Conservation (phyloP, 2,329 filamentous ascomycete genomes). For the Exophiala phaeomuriformis region DNA sequence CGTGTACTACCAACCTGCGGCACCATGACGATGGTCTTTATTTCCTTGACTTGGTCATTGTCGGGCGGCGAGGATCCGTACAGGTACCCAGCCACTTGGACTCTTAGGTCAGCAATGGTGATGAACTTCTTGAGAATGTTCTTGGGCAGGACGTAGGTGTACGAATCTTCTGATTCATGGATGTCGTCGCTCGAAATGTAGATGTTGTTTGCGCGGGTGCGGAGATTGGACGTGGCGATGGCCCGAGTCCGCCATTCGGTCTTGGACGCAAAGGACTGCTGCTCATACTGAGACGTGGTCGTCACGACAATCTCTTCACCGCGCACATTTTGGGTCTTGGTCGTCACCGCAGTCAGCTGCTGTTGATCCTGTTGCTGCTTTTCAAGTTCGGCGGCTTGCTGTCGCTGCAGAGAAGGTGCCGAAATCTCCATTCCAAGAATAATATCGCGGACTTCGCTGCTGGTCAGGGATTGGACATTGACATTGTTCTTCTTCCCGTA, state of each 20-base stretch:
- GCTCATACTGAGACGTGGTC: constrained; percentile 95
- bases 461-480: constrained; percentile 93
- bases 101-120: constrained; percentile 88
- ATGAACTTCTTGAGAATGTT: constrained; percentile 98
- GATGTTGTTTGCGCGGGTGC: constrained; percentile 93
- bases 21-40: constrained; percentile 93
- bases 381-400: constrained; percentile 97
- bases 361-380: constrained; percentile 97
- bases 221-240: constrained; percentile 91
- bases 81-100: constrained; percentile 92
- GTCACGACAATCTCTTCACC: constrained; percentile 98
- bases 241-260: constrained; percentile 97
- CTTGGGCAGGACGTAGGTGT: constrained; percentile 98
- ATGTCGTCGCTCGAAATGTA: constrained; percentile 96
- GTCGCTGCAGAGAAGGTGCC: constrained; percentile 93
- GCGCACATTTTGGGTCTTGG: constrained; percentile 94
- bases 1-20: constrained; percentile 92
- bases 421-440: constrained; percentile 99
- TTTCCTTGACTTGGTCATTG: constrained; percentile 94
- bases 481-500: constrained; percentile 99
- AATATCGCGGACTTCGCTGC: constrained; percentile 93
- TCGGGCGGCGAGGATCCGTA: constrained; percentile 89
- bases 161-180: constrained; percentile 69
- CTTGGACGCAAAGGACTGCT: constrained; percentile 96
- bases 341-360: constrained; percentile 93